These are phyloP conservation scores for Panus rudis DNA, from an alignment of 768 basidiomycete species.

Conservation along the genomic window DNA sequence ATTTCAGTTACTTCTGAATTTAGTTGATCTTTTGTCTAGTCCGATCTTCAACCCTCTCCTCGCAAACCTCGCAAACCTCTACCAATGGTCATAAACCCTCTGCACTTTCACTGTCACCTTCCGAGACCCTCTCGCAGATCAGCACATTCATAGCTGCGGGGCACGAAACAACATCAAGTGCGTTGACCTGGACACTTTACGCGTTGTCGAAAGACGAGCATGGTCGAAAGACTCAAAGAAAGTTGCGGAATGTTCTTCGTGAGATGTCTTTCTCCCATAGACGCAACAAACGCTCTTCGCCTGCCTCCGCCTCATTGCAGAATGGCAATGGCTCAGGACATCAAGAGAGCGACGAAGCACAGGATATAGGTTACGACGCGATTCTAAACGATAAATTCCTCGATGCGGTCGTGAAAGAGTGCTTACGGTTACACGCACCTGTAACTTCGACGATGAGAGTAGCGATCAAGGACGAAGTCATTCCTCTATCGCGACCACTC, in stretches of 20 bases:
- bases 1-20: not conserved
- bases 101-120: too few relatives aligned
- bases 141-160: constrained; percentile 56
- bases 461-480: constrained; percentile 35
- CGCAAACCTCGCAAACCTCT: too few relatives aligned
- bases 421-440: constrained; percentile 47
- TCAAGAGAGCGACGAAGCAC: not conserved
- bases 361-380: constrained; percentile 16
- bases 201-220: constrained; percentile 40
- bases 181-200: constrained; percentile 59
- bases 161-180: constrained; percentile 54
- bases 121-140: constrained; percentile 58
- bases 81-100: not conserved
- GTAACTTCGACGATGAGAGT: constrained; percentile 56
- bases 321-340: too few relatives aligned
- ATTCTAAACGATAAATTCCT: constrained; percentile 37
- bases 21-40: too few relatives aligned
- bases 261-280: constrained; percentile 16
- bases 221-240: constrained; percentile 35
- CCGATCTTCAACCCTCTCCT: too few relatives aligned
- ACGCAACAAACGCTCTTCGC: not conserved
- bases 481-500: constrained; percentile 41
- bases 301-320: not conserved
- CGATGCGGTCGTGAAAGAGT: constrained; percentile 56
- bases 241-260: constrained; percentile 39